phyloP scores from a whole-genome alignment of 306 rosid species.

The Glycine latifolia region DNA sequence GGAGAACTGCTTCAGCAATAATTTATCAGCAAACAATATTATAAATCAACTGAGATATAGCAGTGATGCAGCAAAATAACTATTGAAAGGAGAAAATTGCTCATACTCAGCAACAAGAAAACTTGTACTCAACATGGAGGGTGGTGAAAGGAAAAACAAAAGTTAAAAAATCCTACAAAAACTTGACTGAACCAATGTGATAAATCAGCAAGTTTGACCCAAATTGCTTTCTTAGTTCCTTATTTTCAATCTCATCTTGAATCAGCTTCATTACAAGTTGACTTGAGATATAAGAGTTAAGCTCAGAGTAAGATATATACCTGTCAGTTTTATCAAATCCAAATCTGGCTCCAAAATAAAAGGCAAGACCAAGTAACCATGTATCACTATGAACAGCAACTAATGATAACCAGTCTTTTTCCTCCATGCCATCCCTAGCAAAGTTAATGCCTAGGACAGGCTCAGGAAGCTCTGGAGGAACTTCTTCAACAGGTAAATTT shows the following conservation, averaged over 20 bases:
- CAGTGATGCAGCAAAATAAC: conserved; percentile 17
- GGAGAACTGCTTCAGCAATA: conserved; percentile 32
- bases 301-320: conserved; percentile 45
- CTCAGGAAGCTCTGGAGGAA: conserved; percentile 96
- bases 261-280: too few relatives aligned
- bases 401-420: conserved; percentile 84
- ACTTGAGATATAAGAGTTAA: too few relatives aligned
- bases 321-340: conserved; percentile 82
- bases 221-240: too few relatives aligned
- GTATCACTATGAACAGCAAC: conserved; percentile 93
- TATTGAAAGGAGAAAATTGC: conserved; percentile 11
- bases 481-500: conserved; percentile 94
- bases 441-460: conserved; percentile 93
- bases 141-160: neutral
- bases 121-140: neutral
- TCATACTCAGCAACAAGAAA: conserved; percentile 15
- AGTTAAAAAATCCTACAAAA: neutral
- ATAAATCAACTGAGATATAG: conserved; percentile 19
- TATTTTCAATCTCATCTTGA: too few relatives aligned
- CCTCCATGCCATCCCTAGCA: conserved; percentile 95
- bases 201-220: too few relatives aligned
- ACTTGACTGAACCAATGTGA: conserved; percentile 13
- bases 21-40: conserved; percentile 27
- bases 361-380: conserved; percentile 88
- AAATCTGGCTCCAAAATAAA: conserved; percentile 92